Evolutionary conservation across 2,329 filamentous ascomycete genomes (phyloP), one percentile per base, ranked within the genome.

Genomic region (Phaeomoniella chlamydospora): DNA sequence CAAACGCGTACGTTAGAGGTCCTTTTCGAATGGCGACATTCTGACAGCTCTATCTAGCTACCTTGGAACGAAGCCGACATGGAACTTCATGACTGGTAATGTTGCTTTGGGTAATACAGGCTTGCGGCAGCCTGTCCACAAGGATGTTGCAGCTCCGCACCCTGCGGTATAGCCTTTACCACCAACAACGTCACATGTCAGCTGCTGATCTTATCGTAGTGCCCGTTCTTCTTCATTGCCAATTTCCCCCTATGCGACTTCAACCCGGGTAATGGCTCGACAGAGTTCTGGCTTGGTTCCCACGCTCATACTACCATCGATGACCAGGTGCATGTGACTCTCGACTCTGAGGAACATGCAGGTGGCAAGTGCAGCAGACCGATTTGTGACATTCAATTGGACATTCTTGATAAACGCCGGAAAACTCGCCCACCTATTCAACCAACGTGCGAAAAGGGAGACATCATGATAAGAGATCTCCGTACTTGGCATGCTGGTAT

Each of bases 241-340:
- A 61, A 60, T 40, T 43, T 58, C 5, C 54, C 57, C 3, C 49
- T 60, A n/a, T 52, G 49, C 40, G 43, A 53, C 38, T 58, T 60
- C 45, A 49, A 42, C 31, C 34, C 40, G 2, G 47, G 40, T 15
- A 61, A 54, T 36, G 57, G 58, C 16, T 45, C 54, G 2, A 61
- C 57, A 3, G 57, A 60, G 43, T 60, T 61, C 44, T 61, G 56
- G 57, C 53, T 60, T 4, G 58, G 57, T 3, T 54, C 55, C n/a
- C 55, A 59, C 41, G 50, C 49, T 11, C 43, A 46, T 40, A 57
- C 56, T 3, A 46, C 45, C 2, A 41, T 45, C 15, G 34, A 32
- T 10, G 53, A 60, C 37, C 55, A 60, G 45, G 43, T 47, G 26
- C 35, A 49, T 19, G 48, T 52, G 11, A 47, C 46, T 0, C 31